Conservation (phyloP, 2,329 filamentous ascomycete species). For the Hymenoscyphus salicellus region DNA sequence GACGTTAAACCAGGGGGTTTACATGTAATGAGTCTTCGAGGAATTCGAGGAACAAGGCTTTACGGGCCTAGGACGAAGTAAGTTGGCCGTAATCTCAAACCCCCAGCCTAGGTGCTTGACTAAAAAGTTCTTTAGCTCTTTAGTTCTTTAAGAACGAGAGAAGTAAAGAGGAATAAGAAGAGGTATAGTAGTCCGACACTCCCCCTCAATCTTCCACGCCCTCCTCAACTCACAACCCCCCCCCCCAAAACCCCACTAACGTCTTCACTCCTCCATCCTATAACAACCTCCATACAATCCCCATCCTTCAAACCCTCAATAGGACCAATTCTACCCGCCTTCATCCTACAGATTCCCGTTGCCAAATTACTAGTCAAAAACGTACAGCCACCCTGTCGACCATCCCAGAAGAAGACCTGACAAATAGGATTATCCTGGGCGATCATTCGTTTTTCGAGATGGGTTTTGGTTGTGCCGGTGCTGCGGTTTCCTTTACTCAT, state of each 20-base stretch:
- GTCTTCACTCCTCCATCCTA: background rate
- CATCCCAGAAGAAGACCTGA: slow-evolving; percentile 1
- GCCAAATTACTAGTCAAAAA: background rate
- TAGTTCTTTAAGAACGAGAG: no score
- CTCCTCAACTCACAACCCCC: background rate
- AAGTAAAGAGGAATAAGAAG: no score
- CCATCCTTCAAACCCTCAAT: background rate
- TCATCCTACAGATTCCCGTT: background rate
- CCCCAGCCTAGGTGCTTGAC: no score
- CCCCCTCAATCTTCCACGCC: background rate
- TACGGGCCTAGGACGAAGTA: no score
- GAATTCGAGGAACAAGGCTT: no score
- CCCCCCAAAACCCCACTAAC: background rate
- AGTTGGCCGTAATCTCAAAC: no score
- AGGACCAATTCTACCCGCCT: background rate
- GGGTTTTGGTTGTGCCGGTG: background rate
- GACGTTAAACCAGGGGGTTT: no score
- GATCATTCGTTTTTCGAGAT: background rate
- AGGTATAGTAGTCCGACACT: background rate
- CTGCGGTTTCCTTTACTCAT: background rate
- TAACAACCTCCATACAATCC: background rate
- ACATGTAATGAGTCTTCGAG: no score
- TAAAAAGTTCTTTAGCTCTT: no score
- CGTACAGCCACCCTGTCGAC: background rate
- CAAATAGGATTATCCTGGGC: background rate